These are phyloP conservation scores for Smithsoniella earleae DNA, from an alignment of 163 green algal genomes.

Conservation along the genomic window DNA sequence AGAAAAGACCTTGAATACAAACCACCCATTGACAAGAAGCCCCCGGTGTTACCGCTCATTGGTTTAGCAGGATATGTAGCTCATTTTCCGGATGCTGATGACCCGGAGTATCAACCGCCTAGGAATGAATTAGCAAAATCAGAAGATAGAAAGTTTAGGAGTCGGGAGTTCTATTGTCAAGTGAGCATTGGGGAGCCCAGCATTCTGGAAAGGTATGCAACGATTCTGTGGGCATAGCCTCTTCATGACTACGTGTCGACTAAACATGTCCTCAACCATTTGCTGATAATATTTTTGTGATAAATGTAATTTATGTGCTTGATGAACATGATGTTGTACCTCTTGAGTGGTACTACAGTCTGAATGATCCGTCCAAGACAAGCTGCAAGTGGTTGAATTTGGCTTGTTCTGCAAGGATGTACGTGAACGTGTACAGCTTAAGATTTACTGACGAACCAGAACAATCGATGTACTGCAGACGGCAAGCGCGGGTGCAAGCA, in stretches of 20 bases:
- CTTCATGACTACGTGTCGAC: too few relatives aligned
- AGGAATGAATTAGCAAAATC: not conserved
- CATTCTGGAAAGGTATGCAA: constrained; percentile 21
- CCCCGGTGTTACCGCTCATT: constrained; percentile 3
- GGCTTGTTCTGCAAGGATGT: too few relatives aligned
- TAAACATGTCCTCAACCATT: not conserved
- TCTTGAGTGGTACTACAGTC: too few relatives aligned
- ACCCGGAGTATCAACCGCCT: constrained; percentile 15
- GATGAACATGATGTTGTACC: too few relatives aligned
- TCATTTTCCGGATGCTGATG: constrained; percentile 24
- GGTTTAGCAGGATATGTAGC: constrained; percentile 8
- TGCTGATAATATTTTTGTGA: not conserved
- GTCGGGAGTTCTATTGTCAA: constrained; percentile 5
- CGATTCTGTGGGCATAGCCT: too few relatives aligned
- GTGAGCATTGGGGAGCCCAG: constrained; percentile 14
- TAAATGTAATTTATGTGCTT: too few relatives aligned
- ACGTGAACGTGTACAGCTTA: too few relatives aligned
- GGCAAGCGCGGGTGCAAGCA: not conserved
- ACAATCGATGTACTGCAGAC: not conserved
- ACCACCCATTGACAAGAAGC: constrained; percentile 26
- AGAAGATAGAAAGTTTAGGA: constrained; percentile 5
- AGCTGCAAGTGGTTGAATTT: too few relatives aligned
- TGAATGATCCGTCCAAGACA: too few relatives aligned
- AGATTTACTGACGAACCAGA: too few relatives aligned
- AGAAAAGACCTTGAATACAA: constrained; percentile 25